Evolutionary conservation across 1,284 basidiomycete genomes (phyloP).

Genomic region (Moesziomyces antarcticus): DNA sequence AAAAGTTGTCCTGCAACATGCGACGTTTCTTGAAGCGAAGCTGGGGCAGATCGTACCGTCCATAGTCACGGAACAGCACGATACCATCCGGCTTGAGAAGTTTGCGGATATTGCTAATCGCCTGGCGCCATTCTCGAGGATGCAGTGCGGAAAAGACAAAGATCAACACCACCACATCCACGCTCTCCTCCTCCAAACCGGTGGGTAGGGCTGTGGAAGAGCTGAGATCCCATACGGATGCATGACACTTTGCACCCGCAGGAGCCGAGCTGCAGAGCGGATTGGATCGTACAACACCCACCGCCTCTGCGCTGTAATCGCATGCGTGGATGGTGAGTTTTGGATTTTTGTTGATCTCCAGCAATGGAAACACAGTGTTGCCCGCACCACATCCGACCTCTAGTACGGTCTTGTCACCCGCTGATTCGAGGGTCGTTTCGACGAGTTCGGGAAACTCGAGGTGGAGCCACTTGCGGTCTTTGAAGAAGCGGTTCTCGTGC

Average conservation of each 20-base stretch:
- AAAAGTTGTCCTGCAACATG: conserved; percentile 84
- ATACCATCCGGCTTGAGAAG: conserved; percentile 89
- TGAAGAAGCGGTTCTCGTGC: conserved; percentile 66
- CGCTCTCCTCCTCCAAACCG: conserved; percentile 70
- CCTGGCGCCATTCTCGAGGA: conserved; percentile 88
- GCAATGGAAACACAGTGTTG: conserved; percentile 90
- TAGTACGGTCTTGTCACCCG: conserved; percentile 47
- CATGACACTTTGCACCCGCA: conserved; percentile 72
- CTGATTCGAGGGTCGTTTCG: conserved; percentile 43
- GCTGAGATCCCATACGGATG: conserved; percentile 91
- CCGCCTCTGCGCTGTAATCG: conserved; percentile 89
- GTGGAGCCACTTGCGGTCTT: conserved; percentile 65
- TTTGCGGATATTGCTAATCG: conserved; percentile 79
- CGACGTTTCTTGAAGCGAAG: conserved; percentile 89
- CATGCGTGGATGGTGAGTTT: conserved; percentile 80
- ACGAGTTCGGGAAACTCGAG: conserved; percentile 65
- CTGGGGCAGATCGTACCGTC: conserved; percentile 87
- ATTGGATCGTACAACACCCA: conserved; percentile 81
- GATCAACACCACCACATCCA: conserved; percentile 91
- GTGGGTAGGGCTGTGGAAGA: conserved; percentile 37
- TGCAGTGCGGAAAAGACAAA: conserved; percentile 95
- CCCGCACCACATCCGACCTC: conserved; percentile 73
- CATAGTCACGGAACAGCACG: conserved; percentile 91
- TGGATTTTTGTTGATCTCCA: conserved; percentile 84
- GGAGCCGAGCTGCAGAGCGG: conserved; percentile 35